These are phyloP conservation scores for Ensete glaucum DNA, from an alignment of 176 grass and related monocot genomes.

Conservation along the genomic window DNA sequence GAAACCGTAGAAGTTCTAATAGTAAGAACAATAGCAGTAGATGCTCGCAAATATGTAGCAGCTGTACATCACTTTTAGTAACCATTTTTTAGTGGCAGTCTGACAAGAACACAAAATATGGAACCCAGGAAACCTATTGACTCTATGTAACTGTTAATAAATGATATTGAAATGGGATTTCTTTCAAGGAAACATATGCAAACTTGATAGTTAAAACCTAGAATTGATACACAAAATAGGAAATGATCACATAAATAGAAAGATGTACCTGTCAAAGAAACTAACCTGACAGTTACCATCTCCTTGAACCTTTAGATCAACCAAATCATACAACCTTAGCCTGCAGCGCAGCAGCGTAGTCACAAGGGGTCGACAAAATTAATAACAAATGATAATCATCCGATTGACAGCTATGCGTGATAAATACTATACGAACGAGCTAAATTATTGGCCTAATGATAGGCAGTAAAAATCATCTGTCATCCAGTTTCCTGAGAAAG, in stretches of 20 bases:
- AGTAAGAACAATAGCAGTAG: no score
- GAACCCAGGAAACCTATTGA: not conserved
- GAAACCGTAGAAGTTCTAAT: no score
- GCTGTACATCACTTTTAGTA: not conserved
- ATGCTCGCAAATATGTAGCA: not conserved
- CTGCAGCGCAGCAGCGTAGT: slow-evolving; percentile 23
- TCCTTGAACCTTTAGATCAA: slow-evolving; percentile 78
- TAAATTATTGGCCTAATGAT: no score
- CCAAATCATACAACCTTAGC: slow-evolving; percentile 66
- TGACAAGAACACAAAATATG: no score
- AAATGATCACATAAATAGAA: not conserved
- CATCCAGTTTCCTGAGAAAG: no score
- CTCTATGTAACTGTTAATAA: not conserved
- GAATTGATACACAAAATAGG: not conserved
- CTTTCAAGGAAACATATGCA: not conserved
- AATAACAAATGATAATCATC: not conserved
- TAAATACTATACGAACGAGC: not conserved
- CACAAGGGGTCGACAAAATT: not conserved
- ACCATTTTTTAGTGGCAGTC: no score
- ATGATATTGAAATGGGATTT: not conserved
- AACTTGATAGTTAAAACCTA: not conserved
- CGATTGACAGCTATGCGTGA: not conserved
- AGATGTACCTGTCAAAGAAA: not conserved
- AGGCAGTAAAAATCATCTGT: no score
- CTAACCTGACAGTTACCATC: slow-evolving; percentile 95